Conservation (phyloP, 2,329 filamentous ascomycete species). For the Mycosphaerella sp. region DNA sequence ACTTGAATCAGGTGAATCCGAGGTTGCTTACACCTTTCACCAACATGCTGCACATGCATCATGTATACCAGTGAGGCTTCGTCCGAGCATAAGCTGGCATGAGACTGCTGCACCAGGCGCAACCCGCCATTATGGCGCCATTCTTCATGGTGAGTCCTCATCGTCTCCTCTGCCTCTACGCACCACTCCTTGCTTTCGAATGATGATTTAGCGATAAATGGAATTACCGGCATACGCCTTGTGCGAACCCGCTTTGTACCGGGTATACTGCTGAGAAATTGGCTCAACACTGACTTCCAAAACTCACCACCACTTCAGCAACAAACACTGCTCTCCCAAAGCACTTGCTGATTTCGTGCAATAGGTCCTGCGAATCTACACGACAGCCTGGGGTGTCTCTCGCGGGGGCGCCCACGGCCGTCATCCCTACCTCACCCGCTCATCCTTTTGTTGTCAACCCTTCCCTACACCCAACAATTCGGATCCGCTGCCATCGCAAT, state of each 20-base stretch:
- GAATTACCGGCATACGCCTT: slow-evolving; percentile 25
- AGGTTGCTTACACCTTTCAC: not conserved
- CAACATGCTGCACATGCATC: not conserved
- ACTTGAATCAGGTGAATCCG: not conserved
- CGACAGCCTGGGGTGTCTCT: no score
- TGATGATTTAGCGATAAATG: slow-evolving; percentile 26
- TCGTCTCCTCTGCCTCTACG: not conserved
- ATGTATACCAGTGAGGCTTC: not conserved
- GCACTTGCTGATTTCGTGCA: not conserved
- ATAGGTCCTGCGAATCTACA: not conserved
- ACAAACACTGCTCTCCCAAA: not conserved
- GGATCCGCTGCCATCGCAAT: slow-evolving; percentile 23
- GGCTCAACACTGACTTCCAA: slow-evolving; percentile 8
- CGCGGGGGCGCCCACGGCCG: not conserved
- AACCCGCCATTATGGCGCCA: no score
- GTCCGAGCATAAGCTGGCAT: not conserved
- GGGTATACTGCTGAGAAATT: slow-evolving; percentile 15
- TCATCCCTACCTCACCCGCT: slow-evolving; percentile 24
- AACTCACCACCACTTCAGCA: not conserved
- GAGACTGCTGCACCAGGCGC: no score
- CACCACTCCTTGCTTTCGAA: slow-evolving; percentile 5
- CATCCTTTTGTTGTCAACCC: slow-evolving; percentile 26
- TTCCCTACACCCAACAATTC: slow-evolving; percentile 25
- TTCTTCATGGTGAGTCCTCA: not conserved
- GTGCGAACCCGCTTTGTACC: slow-evolving; percentile 11